Percentiles rank a stretch among this genome's conserved stretches.
phyloP scores from a whole-genome alignment of 805 yeast species.

The Tetrapisispora iriomotensis region DNA sequence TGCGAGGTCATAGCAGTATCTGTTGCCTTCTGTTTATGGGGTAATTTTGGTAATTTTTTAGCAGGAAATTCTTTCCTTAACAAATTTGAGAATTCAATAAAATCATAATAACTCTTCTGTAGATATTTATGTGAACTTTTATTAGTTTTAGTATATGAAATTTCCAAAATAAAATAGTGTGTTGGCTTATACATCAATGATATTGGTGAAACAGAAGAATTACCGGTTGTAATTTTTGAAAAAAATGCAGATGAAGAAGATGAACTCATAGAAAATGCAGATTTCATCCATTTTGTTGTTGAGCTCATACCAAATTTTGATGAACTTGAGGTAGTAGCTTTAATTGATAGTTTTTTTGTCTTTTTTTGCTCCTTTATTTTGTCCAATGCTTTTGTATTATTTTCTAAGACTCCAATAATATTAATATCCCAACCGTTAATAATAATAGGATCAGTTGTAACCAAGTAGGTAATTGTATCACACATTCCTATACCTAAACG shows the following conservation, averaged over 20 bases:
- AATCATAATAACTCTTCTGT: conserved; percentile 47
- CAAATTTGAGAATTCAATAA: conserved; percentile 43
- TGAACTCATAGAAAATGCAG: conserved; percentile 14
- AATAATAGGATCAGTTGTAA: conserved; percentile 26
- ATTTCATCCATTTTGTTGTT: conserved; percentile 25
- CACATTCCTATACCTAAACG: conserved; percentile 32
- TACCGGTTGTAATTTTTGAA: conserved; percentile 20
- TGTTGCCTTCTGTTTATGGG: conserved; percentile 38
- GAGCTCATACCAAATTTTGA: conserved; percentile 4
- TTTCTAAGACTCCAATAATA: conserved; percentile 49
- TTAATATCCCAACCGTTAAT: conserved; percentile 54
- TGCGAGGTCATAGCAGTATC: neutral
- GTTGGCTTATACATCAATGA: conserved; percentile 5
- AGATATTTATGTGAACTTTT: conserved; percentile 9
- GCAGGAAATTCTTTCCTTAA: conserved; percentile 60
- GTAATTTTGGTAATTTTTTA: conserved; percentile 48
- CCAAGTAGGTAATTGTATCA: conserved; percentile 27
- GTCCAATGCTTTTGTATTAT: conserved; percentile 1
- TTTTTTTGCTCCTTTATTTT: neutral
- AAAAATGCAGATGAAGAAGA: conserved; percentile 17
- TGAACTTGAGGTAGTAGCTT: neutral
- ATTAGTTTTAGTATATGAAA: conserved; percentile 26
- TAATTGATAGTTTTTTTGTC: neutral
- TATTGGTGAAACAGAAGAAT: conserved; percentile 3
- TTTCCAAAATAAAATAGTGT: conserved; percentile 42